Conservation (phyloP, 306 rosid species). For the Amphicarpaea edgeworthii region DNA sequence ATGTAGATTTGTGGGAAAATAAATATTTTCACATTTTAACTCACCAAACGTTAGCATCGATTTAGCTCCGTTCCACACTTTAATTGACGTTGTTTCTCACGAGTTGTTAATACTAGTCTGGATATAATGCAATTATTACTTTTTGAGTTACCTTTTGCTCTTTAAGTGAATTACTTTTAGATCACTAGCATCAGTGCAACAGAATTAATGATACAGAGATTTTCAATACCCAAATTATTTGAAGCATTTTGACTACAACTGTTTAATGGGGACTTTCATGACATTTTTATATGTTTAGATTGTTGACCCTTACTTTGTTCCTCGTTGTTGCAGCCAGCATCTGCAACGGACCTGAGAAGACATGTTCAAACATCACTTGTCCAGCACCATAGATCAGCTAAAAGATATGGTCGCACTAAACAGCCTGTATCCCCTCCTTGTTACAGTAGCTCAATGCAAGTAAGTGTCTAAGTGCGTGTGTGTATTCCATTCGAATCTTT, state of each 20-base stretch:
- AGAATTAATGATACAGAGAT: neutral
- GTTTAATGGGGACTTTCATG: neutral
- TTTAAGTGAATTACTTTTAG: neutral
- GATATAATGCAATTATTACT: neutral
- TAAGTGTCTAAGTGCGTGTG: constrained; percentile 11
- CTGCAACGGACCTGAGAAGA: constrained; percentile 46
- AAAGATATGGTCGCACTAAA: constrained; percentile 37
- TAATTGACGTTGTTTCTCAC: neutral
- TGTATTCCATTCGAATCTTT: neutral
- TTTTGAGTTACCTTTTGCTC: neutral
- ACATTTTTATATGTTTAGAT: neutral
- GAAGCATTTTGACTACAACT: neutral
- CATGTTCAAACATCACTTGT: constrained; percentile 46
- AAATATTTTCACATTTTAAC: neutral
- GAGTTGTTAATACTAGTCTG: neutral
- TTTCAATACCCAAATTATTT: constrained; percentile 1
- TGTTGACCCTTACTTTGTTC: constrained; percentile 23
- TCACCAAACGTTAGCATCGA: constrained; percentile 7
- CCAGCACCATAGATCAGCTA: constrained; percentile 46
- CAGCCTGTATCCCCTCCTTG: constrained; percentile 55
- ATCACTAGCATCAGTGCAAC: neutral
- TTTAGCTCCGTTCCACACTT: neutral
- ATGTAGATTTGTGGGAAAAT: neutral
- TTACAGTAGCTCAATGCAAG: constrained; percentile 55
- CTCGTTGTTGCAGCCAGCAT: constrained; percentile 57